Evolutionary conservation across 2,329 filamentous ascomycete genomes (phyloP), one percentile per base, ranked within the genome.

Genomic region (Ceratocystis ficicola): DNA sequence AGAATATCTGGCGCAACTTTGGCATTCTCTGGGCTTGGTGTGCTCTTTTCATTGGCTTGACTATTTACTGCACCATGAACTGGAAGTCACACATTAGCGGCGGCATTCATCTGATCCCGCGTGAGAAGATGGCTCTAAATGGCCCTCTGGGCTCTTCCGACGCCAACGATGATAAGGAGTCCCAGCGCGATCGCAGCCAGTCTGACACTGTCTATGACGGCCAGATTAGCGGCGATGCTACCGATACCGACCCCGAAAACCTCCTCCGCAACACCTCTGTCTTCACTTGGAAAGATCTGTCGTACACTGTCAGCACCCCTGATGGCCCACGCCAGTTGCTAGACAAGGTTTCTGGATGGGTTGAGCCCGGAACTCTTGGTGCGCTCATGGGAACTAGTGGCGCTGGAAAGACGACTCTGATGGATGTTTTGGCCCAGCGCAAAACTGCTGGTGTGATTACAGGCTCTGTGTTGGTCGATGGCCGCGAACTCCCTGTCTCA

Each of bases 311-410:
- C 67, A 81, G 84, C 69, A 85, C 73, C 20, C 66, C 66, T 59
- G 36, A 75, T 0, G 83, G 82, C 2, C 77, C 90, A 81, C 83
- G 87, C 7, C 78, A 82, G 12, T 84, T 95, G 67, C 78, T 95
- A 6, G 85, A 94, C 69, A 82, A 93, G 66, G 87, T 95, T 0
- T 84, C 91, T 69, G 90, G 90, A 2, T 95, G 87, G 84, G 87
- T 92, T 65, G 89, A 90, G 74, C 88, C 89, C 0, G 89, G 89
- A 59, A 90, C 86, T 69, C 75, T 91, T 22, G 89, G 86, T 2
- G 89, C 88, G 3, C 77, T 93, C n/a, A 89, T 92, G 88, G 86
- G 89, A 71, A 84, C 88, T 1, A 88, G 86, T 10, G 89, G 89
- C 69, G 90, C 90, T 17, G 90, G 90, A 63, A 95, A 95, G 75